phyloP scores from a whole-genome alignment of 805 yeast species.

The Candida namnaoensis region DNA sequence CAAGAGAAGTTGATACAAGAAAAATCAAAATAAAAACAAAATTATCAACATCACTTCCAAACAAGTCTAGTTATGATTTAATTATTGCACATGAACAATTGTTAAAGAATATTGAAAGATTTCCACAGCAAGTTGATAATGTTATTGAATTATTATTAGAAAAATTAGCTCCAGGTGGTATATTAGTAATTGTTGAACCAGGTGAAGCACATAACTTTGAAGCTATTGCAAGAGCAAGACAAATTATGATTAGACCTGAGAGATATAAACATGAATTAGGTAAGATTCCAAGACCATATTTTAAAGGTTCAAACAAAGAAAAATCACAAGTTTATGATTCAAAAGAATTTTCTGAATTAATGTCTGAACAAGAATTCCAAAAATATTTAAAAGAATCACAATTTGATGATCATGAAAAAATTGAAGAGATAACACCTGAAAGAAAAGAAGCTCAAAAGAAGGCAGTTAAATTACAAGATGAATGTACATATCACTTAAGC shows the following conservation, averaged over 20 bases:
- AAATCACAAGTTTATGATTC: slow-evolving; percentile 2
- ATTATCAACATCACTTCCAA: slow-evolving; percentile 41
- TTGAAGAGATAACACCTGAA: slow-evolving; percentile 5
- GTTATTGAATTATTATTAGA: slow-evolving; percentile 50
- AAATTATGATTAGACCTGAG: slow-evolving; percentile 83
- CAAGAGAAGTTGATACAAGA: slow-evolving; percentile 49
- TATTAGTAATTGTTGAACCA: slow-evolving; percentile 71
- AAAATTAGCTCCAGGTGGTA: slow-evolving; percentile 70
- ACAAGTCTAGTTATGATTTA: slow-evolving; percentile 55
- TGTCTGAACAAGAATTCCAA: slow-evolving; percentile 2
- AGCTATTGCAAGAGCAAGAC: slow-evolving; percentile 82
- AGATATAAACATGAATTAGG: slow-evolving; percentile 43
- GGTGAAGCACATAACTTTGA: slow-evolving; percentile 91
- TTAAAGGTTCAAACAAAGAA: slow-evolving; percentile 34
- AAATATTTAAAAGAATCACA: slow-evolving; percentile 3
- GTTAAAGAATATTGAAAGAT: slow-evolving; percentile 45
- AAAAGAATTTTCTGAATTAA: neutral
- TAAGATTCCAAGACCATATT: slow-evolving; percentile 64
- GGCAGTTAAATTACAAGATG: neutral
- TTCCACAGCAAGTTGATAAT: slow-evolving; percentile 68
- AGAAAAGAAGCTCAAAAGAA: neutral
- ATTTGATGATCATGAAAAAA: slow-evolving; percentile 6
- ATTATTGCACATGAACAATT: slow-evolving; percentile 80
- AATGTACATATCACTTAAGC: slow-evolving; percentile 43
- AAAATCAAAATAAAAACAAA: slow-evolving; percentile 45